Evolutionary conservation across 1,284 basidiomycete genomes (phyloP), one percentile per base, ranked within the genome.

Genomic region (Pisolithus thermaeus): DNA sequence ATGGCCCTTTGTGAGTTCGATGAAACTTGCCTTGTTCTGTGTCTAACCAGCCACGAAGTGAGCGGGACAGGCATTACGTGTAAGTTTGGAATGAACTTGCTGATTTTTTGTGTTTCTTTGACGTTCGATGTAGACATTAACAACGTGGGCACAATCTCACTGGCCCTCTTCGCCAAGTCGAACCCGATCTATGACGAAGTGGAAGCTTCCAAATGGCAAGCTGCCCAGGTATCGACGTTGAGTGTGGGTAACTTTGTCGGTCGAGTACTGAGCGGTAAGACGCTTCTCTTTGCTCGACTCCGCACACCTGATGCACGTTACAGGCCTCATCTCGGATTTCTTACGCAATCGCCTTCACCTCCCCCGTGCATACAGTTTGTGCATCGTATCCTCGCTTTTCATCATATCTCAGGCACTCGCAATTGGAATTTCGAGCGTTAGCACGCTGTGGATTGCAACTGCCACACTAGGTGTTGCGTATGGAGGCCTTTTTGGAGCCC

Each of bases 101-200:
- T 6, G 9, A 18, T 8, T 3, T 28, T n/a, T 3, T 9, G 3
- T 22, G 20, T 1, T 1, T 7, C 28, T 46, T 52, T 11, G 51
- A 41, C 22, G 22, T 47, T 30, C 45, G 32, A 42, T 38, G 14
- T 58, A 90, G 87, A 90, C 61, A 97, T 97, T 72, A 96, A 96
- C 70, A 97, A 97, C 59, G 92, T 92, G 22, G 93, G 93, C n/a
- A 87, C 88, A 0, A 92, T 97, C 65, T 84, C 93, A 0, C 85
- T 91, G 63, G 90, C 90, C 0, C 75, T 97, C 12, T 91, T 84
- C 55, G 81, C 86, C 12, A 76, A 85, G 54, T 79, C 79, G 7
- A 78, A 84, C 45, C 67, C 78, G 1, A 61, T 74, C 3, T 90
- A 87, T 59, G 83, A 92, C 59, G 79, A 81, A 20, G 66, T 76